Conservation (phyloP, 805 yeast genomes). For the Candida silvicultrix region DNA sequence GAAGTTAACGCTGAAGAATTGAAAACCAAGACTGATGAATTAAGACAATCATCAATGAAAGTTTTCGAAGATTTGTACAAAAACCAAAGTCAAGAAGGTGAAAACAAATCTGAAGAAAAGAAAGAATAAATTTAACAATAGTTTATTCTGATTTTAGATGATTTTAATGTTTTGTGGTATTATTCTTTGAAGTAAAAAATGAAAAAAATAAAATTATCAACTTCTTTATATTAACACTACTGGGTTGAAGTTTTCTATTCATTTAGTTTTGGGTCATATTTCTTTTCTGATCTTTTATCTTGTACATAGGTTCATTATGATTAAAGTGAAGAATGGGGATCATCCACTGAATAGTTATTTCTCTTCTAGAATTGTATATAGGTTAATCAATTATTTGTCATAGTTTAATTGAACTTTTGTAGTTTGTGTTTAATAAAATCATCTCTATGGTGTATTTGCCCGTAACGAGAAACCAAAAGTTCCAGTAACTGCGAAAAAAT, state of each 20-base stretch:
- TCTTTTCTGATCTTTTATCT: background rate
- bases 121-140: constrained; percentile 1
- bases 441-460: background rate
- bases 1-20: constrained; percentile 52
- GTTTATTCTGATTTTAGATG: background rate
- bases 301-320: constrained; percentile 1
- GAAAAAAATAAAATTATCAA: background rate
- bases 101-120: constrained; percentile 22
- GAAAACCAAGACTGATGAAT: constrained; percentile 76
- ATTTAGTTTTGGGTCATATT: background rate
- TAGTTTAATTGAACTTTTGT: background rate
- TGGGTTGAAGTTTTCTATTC: background rate
- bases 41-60: constrained; percentile 72
- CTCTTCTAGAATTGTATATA: background rate
- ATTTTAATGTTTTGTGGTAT: background rate
- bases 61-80: constrained; percentile 50
- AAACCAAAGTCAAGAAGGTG: constrained; percentile 16
- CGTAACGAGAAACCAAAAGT: background rate
- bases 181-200: background rate
- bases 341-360: background rate
- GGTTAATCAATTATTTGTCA: background rate
- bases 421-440: no score
- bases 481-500: background rate
- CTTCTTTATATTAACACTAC: background rate
- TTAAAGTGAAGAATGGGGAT: background rate